Conservation (phyloP, 2,329 filamentous ascomycete genomes). For the Cordyceps farinosa region DNA sequence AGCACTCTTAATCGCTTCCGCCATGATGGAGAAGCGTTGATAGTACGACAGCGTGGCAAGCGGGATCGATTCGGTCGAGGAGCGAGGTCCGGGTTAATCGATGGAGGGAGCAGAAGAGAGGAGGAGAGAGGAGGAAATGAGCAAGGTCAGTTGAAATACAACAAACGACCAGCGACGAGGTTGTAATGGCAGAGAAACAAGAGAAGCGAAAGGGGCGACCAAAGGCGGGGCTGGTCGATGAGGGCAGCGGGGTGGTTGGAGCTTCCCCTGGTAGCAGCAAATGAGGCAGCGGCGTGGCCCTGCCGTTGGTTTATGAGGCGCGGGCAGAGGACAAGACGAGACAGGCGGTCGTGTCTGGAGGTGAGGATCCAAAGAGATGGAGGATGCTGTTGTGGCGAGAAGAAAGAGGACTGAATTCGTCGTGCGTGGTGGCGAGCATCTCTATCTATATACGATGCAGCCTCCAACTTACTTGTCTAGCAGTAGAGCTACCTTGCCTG, state of each 20-base stretch:
- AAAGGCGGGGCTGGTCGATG: constrained; percentile 16
- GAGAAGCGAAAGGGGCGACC: constrained; percentile 10
- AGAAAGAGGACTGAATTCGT: background rate
- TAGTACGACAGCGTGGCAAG: constrained; percentile 8
- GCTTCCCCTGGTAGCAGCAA: constrained; percentile 12
- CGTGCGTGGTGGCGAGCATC: background rate
- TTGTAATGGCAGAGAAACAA: constrained; percentile 13
- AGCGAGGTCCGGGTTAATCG: constrained; percentile 6
- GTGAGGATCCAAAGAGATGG: background rate
- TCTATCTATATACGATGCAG: background rate
- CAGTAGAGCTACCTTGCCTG: background rate
- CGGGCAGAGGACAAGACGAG: background rate
- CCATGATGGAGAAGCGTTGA: constrained; percentile 51
- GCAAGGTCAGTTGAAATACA: constrained; percentile 10
- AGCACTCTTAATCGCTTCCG: constrained; percentile 66
- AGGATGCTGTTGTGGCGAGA: background rate
- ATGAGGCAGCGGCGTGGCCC: constrained; percentile 16
- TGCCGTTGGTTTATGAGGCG: constrained; percentile 5
- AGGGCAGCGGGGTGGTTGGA: constrained; percentile 17
- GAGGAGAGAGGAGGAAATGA: background rate
- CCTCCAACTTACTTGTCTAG: background rate
- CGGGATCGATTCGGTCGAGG: constrained; percentile 18
- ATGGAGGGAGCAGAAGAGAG: background rate
- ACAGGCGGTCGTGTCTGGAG: background rate
- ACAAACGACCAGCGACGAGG: constrained; percentile 8